Conservation (phyloP, 441 rosid species). For the Codiaeum variegatum region DNA sequence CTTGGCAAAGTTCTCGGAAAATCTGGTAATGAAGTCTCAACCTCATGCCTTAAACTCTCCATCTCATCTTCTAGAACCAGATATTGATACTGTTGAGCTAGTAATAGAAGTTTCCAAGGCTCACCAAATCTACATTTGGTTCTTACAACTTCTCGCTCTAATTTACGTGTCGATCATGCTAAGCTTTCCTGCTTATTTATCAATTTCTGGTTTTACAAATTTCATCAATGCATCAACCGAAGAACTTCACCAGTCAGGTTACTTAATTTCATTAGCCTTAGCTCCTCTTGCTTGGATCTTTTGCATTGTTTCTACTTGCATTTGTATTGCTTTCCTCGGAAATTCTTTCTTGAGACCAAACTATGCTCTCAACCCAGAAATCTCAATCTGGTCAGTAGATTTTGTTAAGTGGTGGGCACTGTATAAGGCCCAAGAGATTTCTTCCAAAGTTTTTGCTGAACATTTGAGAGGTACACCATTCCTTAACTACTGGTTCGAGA, state of each 20-base stretch:
- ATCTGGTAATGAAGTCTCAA: slow-evolving; percentile 45
- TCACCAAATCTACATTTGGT: slow-evolving; percentile 39
- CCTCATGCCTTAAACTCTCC: slow-evolving; percentile 34
- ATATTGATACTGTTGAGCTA: slow-evolving; percentile 29
- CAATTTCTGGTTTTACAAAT: slow-evolving; percentile 41
- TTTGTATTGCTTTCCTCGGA: slow-evolving; percentile 46
- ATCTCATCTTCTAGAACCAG: slow-evolving; percentile 30
- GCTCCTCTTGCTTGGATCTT: slow-evolving; percentile 72
- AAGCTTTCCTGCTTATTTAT: slow-evolving; percentile 50
- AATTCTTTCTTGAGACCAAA: slow-evolving; percentile 61
- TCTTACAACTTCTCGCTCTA: slow-evolving; percentile 50
- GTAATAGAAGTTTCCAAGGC: slow-evolving; percentile 37
- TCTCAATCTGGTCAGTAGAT: slow-evolving; percentile 54
- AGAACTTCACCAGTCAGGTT: slow-evolving; percentile 30
- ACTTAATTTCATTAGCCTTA: slow-evolving; percentile 30
- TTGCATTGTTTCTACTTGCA: slow-evolving; percentile 44
- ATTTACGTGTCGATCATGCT: slow-evolving; percentile 38
- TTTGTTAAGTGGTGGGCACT: slow-evolving; percentile 80
- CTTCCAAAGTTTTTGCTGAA: slow-evolving; percentile 59
- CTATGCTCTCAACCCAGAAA: slow-evolving; percentile 45
- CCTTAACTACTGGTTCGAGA: slow-evolving; percentile 62
- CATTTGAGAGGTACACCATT: slow-evolving; percentile 62
- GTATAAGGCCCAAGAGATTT: slow-evolving; percentile 55
- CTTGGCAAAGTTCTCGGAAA: slow-evolving; percentile 58
- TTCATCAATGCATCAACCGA: slow-evolving; percentile 20